Percentiles rank a stretch among this genome's conserved stretches.
Evolutionary conservation across 2,329 filamentous ascomycete genomes (phyloP).

Genomic region (Plenodomus lindquistii): DNA sequence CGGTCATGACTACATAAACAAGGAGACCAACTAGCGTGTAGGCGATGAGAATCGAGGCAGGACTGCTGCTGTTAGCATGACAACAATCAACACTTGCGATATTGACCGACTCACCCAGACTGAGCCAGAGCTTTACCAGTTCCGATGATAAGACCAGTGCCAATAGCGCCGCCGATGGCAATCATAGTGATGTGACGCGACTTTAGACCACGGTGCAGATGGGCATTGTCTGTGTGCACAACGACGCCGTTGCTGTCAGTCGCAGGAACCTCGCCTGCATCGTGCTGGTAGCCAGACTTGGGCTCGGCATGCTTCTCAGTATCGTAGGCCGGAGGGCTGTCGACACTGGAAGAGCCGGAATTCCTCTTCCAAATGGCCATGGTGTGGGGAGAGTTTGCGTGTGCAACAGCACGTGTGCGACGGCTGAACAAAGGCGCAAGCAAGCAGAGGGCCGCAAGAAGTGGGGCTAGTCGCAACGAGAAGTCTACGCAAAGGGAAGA

Average conservation of each 20-base stretch:
- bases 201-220: constrained; percentile 58
- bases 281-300: constrained; percentile 13
- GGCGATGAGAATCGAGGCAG: constrained; percentile 71
- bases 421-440: constrained; percentile 1
- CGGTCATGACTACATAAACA: constrained; percentile 81
- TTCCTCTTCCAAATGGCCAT: constrained; percentile 37
- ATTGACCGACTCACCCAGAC: constrained; percentile 43
- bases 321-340: constrained; percentile 27
- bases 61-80: constrained; percentile 46
- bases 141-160: constrained; percentile 73
- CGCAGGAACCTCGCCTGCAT: constrained; percentile 16
- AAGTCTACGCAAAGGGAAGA: background rate
- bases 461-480: constrained; percentile 2
- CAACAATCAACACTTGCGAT: background rate
- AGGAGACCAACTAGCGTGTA: constrained; percentile 71
- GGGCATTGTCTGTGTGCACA: constrained; percentile 30
- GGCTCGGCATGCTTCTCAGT: constrained; percentile 19
- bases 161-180: constrained; percentile 75
- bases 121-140: constrained; percentile 56
- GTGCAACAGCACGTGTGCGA: constrained; percentile 8
- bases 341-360: constrained; percentile 33
- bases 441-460: constrained; percentile 8
- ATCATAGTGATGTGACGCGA: constrained; percentile 64
- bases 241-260: constrained; percentile 30
- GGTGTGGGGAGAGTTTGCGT: constrained; percentile 1